Percentiles rank a stretch among this genome's conserved stretches.
phyloP scores from a whole-genome alignment of 1,139 yeast genomes.

The Blastobotrys buckinghamii region DNA sequence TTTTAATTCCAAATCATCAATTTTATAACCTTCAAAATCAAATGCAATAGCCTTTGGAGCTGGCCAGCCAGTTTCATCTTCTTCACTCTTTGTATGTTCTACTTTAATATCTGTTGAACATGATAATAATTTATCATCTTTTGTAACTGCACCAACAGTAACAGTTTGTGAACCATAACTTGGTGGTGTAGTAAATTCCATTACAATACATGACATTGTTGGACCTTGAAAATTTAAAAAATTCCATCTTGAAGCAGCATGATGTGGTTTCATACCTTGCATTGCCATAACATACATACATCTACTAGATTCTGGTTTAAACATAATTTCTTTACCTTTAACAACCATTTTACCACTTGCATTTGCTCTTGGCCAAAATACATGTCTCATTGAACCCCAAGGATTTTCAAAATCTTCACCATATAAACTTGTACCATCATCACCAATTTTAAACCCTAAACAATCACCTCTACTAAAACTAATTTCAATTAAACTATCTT shows the following conservation, averaged over 20 bases:
- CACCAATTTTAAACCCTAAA: constrained; percentile 86
- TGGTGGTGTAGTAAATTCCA: constrained; percentile 94
- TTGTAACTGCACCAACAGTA: constrained; percentile 67
- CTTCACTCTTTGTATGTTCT: constrained; percentile 51
- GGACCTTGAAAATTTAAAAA: constrained; percentile 84
- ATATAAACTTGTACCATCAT: constrained; percentile 75
- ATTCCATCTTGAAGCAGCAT: constrained; percentile 97
- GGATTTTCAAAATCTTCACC: constrained; percentile 75
- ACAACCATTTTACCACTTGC: constrained; percentile 56
- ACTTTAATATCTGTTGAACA: constrained; percentile 64
- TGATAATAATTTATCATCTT: constrained; percentile 56
- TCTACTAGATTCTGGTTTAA: constrained; percentile 43
- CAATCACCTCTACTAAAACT: constrained; percentile 49
- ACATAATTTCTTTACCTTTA: constrained; percentile 27
- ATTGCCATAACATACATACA: constrained; percentile 96
- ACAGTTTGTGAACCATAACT: constrained; percentile 83
- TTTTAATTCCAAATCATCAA: constrained; percentile 36
- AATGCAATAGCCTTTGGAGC: constrained; percentile 68
- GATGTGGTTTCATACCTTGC: constrained; percentile 99
- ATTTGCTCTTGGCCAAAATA: constrained; percentile 88
- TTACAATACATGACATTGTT: constrained; percentile 66
- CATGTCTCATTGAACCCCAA: constrained; percentile 97
- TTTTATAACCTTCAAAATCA: constrained; percentile 45
- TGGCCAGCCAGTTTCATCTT: constrained; percentile 85
- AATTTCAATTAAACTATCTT: constrained; percentile 69